Evolutionary conservation across 73 alveolate genomes (phyloP).

Genomic region (Symbiodinium natans): DNA sequence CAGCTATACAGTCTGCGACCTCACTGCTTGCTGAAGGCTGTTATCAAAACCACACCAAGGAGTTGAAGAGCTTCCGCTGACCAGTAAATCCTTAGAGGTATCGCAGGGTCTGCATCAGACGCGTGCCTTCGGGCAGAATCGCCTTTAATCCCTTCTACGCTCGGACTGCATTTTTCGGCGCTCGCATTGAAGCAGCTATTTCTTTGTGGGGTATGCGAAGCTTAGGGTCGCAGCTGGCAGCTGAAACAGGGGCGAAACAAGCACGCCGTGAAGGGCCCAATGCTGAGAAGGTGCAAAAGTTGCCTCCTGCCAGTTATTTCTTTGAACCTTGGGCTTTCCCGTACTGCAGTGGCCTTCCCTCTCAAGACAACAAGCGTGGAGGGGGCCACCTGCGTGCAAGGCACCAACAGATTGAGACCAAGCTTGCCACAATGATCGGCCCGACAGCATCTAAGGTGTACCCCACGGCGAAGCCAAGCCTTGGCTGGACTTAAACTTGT

Average conservation of each 20-base stretch:
- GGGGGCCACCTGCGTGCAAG: not conserved
- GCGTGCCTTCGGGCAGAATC: no score
- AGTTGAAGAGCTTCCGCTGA: constrained; percentile 79
- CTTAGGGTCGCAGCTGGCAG: no score
- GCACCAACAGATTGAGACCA: constrained; percentile 65
- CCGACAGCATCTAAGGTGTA: constrained; percentile 86
- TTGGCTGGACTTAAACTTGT: not conserved
- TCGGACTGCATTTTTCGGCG: no score
- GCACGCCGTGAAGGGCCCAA: no score
- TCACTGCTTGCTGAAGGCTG: constrained; percentile 81
- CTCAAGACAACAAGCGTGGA: no score
- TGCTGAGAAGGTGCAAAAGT: constrained; percentile 4
- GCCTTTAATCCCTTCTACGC: no score
- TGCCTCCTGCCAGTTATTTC: constrained; percentile 84
- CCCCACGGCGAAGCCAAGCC: constrained; percentile 89
- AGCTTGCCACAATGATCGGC: constrained; percentile 82
- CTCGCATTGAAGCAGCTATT: no score
- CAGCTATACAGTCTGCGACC: not conserved
- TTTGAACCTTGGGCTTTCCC: constrained; percentile 11
- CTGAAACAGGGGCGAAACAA: no score
- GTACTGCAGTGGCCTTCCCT: no score
- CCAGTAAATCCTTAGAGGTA: constrained; percentile 58
- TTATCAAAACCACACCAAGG: constrained; percentile 62
- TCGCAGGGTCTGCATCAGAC: no score
- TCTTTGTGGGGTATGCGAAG: no score